Percentiles rank a stretch among this genome's conserved stretches.
These are phyloP conservation scores for Diaporthe citrichinensis DNA, from an alignment of 2,329 filamentous ascomycete genomes.

Conservation along the genomic window DNA sequence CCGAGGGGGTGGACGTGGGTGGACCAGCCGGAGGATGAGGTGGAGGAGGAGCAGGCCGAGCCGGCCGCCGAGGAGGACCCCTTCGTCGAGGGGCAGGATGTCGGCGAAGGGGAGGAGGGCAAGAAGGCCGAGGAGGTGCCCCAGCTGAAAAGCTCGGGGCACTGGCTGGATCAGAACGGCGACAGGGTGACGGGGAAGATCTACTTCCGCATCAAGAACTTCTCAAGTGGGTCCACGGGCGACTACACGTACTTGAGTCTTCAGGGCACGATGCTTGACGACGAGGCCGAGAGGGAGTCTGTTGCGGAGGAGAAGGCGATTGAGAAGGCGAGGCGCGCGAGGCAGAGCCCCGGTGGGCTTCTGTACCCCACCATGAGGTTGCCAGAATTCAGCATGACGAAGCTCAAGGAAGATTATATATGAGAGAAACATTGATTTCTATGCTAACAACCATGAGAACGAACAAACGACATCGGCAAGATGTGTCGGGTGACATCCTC, in stretches of 20 bases:
- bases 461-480: not conserved
- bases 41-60: slow-evolving; percentile 41
- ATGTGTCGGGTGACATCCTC: not conserved
- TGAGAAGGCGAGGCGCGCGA: slow-evolving; percentile 54
- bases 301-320: slow-evolving; percentile 66
- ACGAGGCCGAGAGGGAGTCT: slow-evolving; percentile 74
- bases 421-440: slow-evolving; percentile 6
- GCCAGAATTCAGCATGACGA: slow-evolving; percentile 71
- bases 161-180: slow-evolving; percentile 82
- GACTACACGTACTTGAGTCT: slow-evolving; percentile 87
- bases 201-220: slow-evolving; percentile 85
- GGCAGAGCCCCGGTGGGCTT: slow-evolving; percentile 51
- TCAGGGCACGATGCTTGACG: slow-evolving; percentile 86
- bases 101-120: slow-evolving; percentile 48
- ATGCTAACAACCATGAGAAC: not conserved
- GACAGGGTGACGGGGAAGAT: slow-evolving; percentile 79
- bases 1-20: slow-evolving; percentile 87
- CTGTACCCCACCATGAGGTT: slow-evolving; percentile 53
- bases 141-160: slow-evolving; percentile 72
- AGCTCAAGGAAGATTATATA: slow-evolving; percentile 43
- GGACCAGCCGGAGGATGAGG: slow-evolving; percentile 63
- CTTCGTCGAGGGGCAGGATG: slow-evolving; percentile 46
- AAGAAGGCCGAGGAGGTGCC: slow-evolving; percentile 67
- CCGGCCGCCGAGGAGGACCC: slow-evolving; percentile 47
- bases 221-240: slow-evolving; percentile 83